phyloP scores from a whole-genome alignment of 306 rosid species.

The Cucurbita ficifolia region DNA sequence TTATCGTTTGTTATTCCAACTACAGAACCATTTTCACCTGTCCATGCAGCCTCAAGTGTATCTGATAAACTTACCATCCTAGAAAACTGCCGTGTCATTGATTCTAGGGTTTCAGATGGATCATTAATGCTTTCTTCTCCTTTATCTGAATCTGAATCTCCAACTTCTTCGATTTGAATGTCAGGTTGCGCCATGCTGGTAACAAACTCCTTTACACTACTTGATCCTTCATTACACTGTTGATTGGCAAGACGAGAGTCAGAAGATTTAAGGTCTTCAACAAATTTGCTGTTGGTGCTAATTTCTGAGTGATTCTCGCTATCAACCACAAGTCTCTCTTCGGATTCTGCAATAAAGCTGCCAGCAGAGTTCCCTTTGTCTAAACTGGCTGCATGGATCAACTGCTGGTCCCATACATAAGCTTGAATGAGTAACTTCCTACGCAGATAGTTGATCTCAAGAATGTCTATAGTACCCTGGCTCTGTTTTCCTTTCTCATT shows the following conservation, averaged over 20 bases:
- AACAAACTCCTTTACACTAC: neutral
- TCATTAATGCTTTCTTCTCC: constrained; percentile 6
- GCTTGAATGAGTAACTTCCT: constrained; percentile 81
- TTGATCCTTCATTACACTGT: neutral
- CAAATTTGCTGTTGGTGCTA: constrained; percentile 18
- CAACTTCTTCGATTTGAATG: neutral
- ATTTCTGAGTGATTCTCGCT: constrained; percentile 27
- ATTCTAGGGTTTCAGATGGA: constrained; percentile 26
- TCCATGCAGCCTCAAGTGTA: constrained; percentile 90
- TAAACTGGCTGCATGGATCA: constrained; percentile 33
- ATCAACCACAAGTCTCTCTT: constrained; percentile 19
- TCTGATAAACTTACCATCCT: constrained; percentile 54
- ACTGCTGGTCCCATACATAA: constrained; percentile 76
- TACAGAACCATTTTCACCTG: constrained; percentile 40
- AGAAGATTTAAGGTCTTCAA: constrained; percentile 25
- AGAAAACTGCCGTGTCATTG: constrained; percentile 35
- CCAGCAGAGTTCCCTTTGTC: constrained; percentile 22
- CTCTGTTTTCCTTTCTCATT: constrained; percentile 47
- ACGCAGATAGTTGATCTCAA: constrained; percentile 68
- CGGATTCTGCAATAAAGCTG: constrained; percentile 27
- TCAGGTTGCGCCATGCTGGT: neutral
- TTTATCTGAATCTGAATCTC: neutral
- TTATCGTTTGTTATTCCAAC: constrained; percentile 28
- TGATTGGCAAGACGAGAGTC: constrained; percentile 6
- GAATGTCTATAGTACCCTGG: constrained; percentile 55